Conservation (phyloP, 2,329 filamentous ascomycete genomes). For the Fusarium secorum region DNA sequence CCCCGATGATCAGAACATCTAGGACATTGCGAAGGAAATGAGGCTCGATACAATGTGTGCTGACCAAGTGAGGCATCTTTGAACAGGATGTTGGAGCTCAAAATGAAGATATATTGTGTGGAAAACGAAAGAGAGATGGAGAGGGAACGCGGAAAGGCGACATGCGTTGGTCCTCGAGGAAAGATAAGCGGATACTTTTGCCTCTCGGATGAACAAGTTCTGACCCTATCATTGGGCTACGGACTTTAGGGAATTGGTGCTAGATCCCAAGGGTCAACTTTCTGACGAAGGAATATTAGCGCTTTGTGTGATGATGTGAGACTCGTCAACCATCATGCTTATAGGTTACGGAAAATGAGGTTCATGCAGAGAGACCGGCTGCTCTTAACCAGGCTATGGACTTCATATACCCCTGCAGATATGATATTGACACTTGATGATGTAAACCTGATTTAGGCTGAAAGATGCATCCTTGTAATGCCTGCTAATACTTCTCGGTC, state of each 20-base stretch:
- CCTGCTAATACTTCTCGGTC: too few species aligned
- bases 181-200: neutral
- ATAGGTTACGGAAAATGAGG: neutral
- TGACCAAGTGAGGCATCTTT: neutral
- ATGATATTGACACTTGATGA: neutral
- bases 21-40: slow-evolving; percentile 14
- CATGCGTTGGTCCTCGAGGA: neutral
- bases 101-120: neutral
- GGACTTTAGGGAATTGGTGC: neutral
- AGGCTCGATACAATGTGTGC: neutral
- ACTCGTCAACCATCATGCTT: neutral
- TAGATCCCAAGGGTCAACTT: rapidly evolving
- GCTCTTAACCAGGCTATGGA: rapidly evolving
- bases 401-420: rapidly evolving
- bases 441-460: neutral
- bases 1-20: neutral
- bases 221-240: neutral
- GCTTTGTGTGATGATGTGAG: neutral
- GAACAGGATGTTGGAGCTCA: rapidly evolving
- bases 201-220: neutral
- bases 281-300: neutral
- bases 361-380: rapidly evolving
- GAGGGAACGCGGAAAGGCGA: rapidly evolving
- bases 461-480: neutral
- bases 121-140: neutral